A percentile compares a stretch with the other conserved stretches of the same genome.
Conservation (phyloP, 768 basidiomycete genomes). For the Gymnopilus junonius region DNA sequence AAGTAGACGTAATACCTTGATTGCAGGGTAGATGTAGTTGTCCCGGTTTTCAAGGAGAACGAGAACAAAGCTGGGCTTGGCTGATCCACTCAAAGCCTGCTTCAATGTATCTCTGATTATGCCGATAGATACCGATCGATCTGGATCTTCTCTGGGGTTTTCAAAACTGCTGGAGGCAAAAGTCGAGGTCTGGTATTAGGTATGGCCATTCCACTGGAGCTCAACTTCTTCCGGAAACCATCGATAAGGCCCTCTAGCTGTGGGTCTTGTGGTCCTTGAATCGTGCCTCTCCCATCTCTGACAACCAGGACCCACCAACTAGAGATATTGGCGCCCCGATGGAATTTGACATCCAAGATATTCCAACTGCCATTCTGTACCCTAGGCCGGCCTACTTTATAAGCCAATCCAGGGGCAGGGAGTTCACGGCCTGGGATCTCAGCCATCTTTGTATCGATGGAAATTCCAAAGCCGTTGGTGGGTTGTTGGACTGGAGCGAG, state of each 20-base stretch:
- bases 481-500: constrained; percentile 38
- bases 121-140: constrained; percentile 40
- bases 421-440: constrained; percentile 70
- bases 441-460: constrained; percentile 61
- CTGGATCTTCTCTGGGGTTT: constrained; percentile 34
- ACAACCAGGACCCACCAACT: constrained; percentile 75
- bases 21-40: constrained; percentile 78
- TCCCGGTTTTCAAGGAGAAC: constrained; percentile 72
- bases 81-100: constrained; percentile 26
- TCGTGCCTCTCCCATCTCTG: constrained; percentile 45
- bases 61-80: constrained; percentile 66
- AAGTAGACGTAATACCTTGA: constrained; percentile 54
- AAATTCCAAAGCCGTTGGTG: constrained; percentile 60
- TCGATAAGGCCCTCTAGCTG: constrained; percentile 46
- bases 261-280: constrained; percentile 48
- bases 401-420: constrained; percentile 58
- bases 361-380: constrained; percentile 77
- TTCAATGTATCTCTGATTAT: constrained; percentile 47
- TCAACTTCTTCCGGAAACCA: constrained; percentile 60
- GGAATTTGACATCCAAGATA: constrained; percentile 72
- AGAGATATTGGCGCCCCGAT: constrained; percentile 50
- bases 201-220: constrained; percentile 59
- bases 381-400: constrained; percentile 48
- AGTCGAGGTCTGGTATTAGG: constrained; percentile 40
- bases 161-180: constrained; percentile 40